These are phyloP conservation scores for Globisporangium orthogonon DNA, from an alignment of 352 stramenopile species.

Conservation along the genomic window DNA sequence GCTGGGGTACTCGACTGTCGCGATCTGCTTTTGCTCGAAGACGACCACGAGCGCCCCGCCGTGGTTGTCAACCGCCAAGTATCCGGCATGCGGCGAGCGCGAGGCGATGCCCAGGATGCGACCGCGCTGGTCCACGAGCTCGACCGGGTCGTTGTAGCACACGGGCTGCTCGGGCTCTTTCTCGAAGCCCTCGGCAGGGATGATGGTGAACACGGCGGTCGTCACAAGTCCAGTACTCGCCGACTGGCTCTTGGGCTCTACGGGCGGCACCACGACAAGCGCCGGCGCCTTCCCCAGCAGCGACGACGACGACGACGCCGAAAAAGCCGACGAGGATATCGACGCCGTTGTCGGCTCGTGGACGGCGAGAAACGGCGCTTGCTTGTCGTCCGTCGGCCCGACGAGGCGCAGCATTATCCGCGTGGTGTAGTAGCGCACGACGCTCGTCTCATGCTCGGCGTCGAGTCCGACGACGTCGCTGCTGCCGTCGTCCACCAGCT, in stretches of 20 bases:
- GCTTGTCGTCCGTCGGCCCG: neutral
- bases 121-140: slow-evolving; percentile 24
- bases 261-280: slow-evolving; percentile 20
- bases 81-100: slow-evolving; percentile 17
- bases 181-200: slow-evolving; percentile 31
- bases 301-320: slow-evolving; percentile 1
- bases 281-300: slow-evolving; percentile 20
- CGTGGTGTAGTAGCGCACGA: slow-evolving; percentile 30
- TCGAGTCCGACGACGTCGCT: slow-evolving; percentile 1
- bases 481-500: neutral
- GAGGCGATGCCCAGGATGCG: slow-evolving; percentile 23
- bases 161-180: slow-evolving; percentile 30
- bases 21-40: slow-evolving; percentile 11
- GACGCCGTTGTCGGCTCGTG: slow-evolving; percentile 10
- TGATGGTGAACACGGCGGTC: slow-evolving; percentile 26
- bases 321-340: neutral
- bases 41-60: slow-evolving; percentile 28
- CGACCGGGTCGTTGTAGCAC: slow-evolving; percentile 36
- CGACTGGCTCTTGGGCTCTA: slow-evolving; percentile 1
- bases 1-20: neutral
- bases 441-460: slow-evolving; percentile 20
- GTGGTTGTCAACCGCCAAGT: slow-evolving; percentile 27
- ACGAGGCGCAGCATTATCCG: slow-evolving; percentile 24
- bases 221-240: slow-evolving; percentile 1
- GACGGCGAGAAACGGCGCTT: slow-evolving; percentile 17